Evolutionary conservation across 257 asterid species (phyloP), one percentile per base, ranked within the genome.

Genomic region (Linderniella brevidens): DNA sequence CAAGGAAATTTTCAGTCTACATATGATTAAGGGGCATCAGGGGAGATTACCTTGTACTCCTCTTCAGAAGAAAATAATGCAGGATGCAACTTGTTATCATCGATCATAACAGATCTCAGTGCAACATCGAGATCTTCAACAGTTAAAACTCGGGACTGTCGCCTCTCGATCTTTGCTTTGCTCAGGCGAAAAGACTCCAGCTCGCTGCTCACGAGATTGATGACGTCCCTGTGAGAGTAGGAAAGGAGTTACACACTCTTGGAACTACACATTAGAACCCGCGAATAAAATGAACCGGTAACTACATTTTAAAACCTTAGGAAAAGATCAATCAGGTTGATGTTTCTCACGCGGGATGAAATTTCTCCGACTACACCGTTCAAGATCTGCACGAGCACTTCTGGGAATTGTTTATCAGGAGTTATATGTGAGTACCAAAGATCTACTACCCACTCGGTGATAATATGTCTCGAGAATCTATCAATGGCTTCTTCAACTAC

Each of bases 391-490:
- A 71, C 83, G 57, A 90, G 82, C 82, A 84, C 94, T 66, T 85
- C 93, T 51, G 94, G 93, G 25, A 61, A 87, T 72, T 85, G 94
- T 68, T 66, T 69, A 64, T 90, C 98, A 46, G 94, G 72, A 61
- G 98, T 90, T 60, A 90, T 48, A 57, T 87, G 96, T 29, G 88
- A 70, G 70, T 85, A 90, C 98, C 98, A 90, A 58, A 90, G 81
- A 62, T 75, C 77, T 53, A 94, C 76, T 56, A 90, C 94, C 96
- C 96, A 90, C 73, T 90, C 98, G 29, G 94, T 80, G 63, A 90
- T 82, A 32, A 85, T 74, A 59, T 85, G 98, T 65, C 83, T 71
- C 19, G 76, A 70, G 74, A 90, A 90, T 19, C 73, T 75, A 52
- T 85, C 93, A 54, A 90, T 78, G 51, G 98, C 94, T 46, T 79